Percentiles rank a stretch among this genome's conserved stretches.
Conservation (phyloP, 2,329 filamentous ascomycete genomes). For the Mycosphaerella arachidis region DNA sequence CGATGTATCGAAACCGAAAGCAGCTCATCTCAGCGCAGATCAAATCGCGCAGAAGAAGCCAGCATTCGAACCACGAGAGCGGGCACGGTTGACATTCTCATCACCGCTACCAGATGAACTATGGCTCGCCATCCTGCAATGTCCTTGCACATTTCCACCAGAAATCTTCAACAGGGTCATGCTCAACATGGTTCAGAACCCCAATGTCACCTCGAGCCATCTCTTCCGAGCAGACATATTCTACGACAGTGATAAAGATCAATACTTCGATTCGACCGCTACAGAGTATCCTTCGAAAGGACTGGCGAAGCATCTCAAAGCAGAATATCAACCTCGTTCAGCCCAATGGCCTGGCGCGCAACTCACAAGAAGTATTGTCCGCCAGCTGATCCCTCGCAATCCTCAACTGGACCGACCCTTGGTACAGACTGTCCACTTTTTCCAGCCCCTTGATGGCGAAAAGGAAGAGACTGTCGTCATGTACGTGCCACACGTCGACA, state of each 20-base stretch:
- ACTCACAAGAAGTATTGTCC: conserved; percentile 62
- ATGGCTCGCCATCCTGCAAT: conserved; percentile 28
- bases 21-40: not conserved
- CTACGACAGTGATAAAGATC: conserved; percentile 44
- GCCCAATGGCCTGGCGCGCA: conserved; percentile 30
- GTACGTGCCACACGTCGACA: conserved; percentile 69
- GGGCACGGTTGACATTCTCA: conserved; percentile 18
- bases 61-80: conserved; percentile 32
- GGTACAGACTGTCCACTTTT: conserved; percentile 78
- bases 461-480: conserved; percentile 55
- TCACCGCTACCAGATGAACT: conserved; percentile 21
- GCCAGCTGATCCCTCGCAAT: conserved; percentile 78
- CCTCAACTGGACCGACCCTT: conserved; percentile 67
- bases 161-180: conserved; percentile 63
- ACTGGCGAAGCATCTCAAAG: conserved; percentile 42
- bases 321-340: conserved; percentile 33
- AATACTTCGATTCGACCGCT: conserved; percentile 32
- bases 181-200: conserved; percentile 71
- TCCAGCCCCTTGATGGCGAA: conserved; percentile 28
- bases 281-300: conserved; percentile 2
- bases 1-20: not conserved
- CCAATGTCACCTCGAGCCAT: conserved; percentile 73
- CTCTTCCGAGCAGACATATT: conserved; percentile 75
- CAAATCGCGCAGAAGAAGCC: conserved; percentile 9
- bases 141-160: conserved; percentile 57